Evolutionary conservation across 2,329 filamentous ascomycete species (phyloP), one percentile per base, ranked within the genome.

Genomic region (Cladosporium sp.): DNA sequence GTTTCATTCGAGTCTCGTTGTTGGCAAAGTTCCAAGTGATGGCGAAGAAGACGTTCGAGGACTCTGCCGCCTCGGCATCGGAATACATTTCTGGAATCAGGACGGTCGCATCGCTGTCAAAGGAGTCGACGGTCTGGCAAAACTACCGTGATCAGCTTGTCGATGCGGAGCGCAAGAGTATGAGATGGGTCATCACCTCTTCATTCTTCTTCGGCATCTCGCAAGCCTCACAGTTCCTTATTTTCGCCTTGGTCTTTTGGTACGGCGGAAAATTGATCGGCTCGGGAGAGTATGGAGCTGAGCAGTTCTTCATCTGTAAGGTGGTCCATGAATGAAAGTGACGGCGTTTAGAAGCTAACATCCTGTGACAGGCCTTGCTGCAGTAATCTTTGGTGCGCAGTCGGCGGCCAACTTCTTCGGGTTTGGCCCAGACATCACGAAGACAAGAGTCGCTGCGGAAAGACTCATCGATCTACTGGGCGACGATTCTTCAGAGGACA

Each of bases 341-440:
- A 11, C 34, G n/a, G 34, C 5, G 22, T 28, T 9, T 10, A 14
- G 38, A 7, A n/a, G 4, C 38, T 41, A 41, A 41, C 38, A 18
- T 6, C 38, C 4, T 18, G n/a, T n/a, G 3, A n/a, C 38, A 41
- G 38, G 38, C 22, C 86, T 85, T 65, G 81, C 86, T 65, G 43
- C 38, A 1, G 76, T 86, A 5, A 78, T 86, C 22, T 80, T 87
- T 57, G 84, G 84, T 1, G 82, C 82, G 4, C 83, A 89, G 66
- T 74, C 76, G 0, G 83, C 84, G 0, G 85, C 84, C 1, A 79
- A 85, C 56, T 81, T 83, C 51, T 81, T 89, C 56, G 80, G 80
- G 38, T 85, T 86, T 57, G 81, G 63, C 57, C 66, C 58, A 1
- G 63, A 61, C 2, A 67, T 71, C 41, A 70, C 68, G 1, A 69